phyloP scores from a whole-genome alignment of 2,329 filamentous ascomycete species.

The Graphiopsis chlorocephala region DNA sequence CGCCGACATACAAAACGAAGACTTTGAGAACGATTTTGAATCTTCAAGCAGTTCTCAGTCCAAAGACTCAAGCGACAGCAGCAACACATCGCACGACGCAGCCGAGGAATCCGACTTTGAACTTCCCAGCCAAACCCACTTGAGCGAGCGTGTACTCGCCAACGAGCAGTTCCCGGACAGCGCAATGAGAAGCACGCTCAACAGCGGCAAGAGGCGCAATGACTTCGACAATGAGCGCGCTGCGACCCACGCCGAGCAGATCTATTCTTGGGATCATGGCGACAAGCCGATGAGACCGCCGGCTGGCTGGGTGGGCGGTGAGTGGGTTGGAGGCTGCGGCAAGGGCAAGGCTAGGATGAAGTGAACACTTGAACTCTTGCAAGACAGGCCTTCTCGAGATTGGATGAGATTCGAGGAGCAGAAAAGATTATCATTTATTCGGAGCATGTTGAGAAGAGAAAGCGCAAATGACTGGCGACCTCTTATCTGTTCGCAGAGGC shows the following conservation, averaged over 20 bases:
- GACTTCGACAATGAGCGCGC: background rate
- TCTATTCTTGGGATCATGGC: background rate
- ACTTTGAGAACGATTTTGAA: background rate
- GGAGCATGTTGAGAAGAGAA: background rate
- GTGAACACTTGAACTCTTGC: background rate
- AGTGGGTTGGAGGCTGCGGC: background rate
- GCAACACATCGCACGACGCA: background rate
- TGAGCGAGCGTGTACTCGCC: slow-evolving; percentile 5
- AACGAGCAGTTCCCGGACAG: background rate
- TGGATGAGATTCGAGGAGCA: background rate
- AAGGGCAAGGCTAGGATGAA: background rate
- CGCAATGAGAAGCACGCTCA: slow-evolving; percentile 5
- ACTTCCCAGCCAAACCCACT: slow-evolving; percentile 13
- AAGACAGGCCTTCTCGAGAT: background rate
- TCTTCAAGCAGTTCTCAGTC: background rate
- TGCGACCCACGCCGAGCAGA: background rate
- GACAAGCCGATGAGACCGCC: slow-evolving; percentile 1
- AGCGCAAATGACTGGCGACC: background rate
- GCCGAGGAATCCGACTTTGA: background rate
- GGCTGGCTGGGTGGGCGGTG: background rate
- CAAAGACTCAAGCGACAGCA: background rate
- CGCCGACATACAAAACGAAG: background rate
- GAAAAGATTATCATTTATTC: background rate
- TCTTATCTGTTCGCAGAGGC: background rate
- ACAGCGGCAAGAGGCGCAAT: background rate